Evolutionary conservation across 257 asterid genomes (phyloP).

Genomic region (Lycium barbarum): DNA sequence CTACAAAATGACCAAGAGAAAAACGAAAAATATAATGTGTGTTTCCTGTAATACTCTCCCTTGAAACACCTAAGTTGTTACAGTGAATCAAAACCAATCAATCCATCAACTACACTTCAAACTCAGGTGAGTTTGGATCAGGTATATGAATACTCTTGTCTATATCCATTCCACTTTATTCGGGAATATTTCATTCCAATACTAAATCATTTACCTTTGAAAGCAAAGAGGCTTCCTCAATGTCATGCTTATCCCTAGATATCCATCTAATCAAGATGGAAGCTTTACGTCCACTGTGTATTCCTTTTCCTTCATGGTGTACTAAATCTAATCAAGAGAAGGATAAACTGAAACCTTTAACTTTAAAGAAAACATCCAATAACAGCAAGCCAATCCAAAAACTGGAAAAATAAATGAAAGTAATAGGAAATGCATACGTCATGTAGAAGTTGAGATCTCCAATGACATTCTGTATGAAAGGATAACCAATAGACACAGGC

Average conservation of each 20-base stretch:
- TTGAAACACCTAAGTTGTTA: not conserved
- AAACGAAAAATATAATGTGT: not conserved
- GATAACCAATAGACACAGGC: not conserved
- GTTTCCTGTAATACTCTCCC: not conserved
- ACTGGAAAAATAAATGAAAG: not conserved
- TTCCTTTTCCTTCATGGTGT: not conserved
- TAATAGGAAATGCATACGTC: not conserved
- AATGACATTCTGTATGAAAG: not conserved
- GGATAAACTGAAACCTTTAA: not conserved
- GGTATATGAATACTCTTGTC: not conserved
- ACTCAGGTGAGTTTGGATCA: not conserved
- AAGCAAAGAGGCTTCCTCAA: not conserved
- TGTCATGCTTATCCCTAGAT: not conserved
- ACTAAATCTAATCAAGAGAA: slow-evolving; percentile 4
- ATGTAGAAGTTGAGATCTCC: not conserved
- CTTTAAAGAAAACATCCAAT: not conserved
- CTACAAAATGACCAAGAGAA: not conserved
- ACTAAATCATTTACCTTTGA: not conserved
- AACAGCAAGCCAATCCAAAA: not conserved
- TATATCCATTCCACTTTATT: not conserved
- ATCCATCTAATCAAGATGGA: not conserved
- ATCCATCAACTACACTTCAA: not conserved
- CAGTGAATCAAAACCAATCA: not conserved
- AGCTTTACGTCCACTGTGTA: not conserved
- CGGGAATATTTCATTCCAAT: not conserved